phyloP scores from a whole-genome alignment of 805 yeast species.

The Kodamaea sagamina region DNA sequence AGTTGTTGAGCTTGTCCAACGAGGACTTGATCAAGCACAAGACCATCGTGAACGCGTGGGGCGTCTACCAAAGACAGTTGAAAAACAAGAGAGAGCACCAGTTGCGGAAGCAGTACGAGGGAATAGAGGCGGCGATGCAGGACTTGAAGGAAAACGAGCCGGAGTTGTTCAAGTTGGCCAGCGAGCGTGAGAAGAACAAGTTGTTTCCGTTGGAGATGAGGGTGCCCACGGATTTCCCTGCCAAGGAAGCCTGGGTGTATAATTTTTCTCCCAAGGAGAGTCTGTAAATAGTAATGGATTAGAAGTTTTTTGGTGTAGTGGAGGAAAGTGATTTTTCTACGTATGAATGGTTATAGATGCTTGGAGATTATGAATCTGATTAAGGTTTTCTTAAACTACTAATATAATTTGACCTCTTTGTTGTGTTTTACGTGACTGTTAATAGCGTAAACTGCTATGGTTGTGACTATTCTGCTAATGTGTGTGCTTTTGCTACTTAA shows the following conservation, averaged over 20 bases:
- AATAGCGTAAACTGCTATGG: too few relatives aligned
- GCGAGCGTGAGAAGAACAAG: constrained; percentile 51
- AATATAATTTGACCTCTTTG: too few relatives aligned
- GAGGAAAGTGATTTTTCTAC: too few relatives aligned
- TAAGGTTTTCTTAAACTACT: too few relatives aligned
- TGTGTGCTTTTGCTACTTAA: too few relatives aligned
- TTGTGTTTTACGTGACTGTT: too few relatives aligned
- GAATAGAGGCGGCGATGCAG: constrained; percentile 71
- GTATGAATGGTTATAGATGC: too few relatives aligned
- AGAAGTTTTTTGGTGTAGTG: too few relatives aligned
- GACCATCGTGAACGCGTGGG: constrained; percentile 84
- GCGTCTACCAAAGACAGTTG: constrained; percentile 54
- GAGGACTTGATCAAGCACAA: constrained; percentile 88
- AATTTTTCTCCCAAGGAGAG: constrained; percentile 31
- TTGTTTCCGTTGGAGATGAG: constrained; percentile 83
- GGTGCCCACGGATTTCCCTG: constrained; percentile 88
- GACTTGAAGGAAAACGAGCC: constrained; percentile 57
- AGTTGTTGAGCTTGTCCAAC: constrained; percentile 65
- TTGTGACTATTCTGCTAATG: too few relatives aligned
- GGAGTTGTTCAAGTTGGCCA: constrained; percentile 63
- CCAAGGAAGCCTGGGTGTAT: constrained; percentile 76
- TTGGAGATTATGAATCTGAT: too few relatives aligned
- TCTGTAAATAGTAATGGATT: background rate
- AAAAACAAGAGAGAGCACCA: constrained; percentile 41
- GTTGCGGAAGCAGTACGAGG: constrained; percentile 60